phyloP scores from a whole-genome alignment of 2,329 filamentous ascomycete species.

The Orbilia ellipsospora region DNA sequence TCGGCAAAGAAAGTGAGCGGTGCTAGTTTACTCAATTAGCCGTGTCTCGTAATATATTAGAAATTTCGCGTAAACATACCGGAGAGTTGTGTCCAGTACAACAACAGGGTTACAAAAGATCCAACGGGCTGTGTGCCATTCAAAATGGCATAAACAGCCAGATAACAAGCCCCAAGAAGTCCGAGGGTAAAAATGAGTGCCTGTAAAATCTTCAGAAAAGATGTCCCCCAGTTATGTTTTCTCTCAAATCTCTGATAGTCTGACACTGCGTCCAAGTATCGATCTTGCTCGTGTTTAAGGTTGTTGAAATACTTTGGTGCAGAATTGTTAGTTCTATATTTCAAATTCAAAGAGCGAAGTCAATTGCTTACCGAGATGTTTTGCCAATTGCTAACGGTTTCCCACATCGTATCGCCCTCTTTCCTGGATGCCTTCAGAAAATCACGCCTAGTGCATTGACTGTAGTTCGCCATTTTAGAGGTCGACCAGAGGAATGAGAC shows the following conservation, averaged over 20 bases:
- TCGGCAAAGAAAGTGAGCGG: conserved; percentile 68
- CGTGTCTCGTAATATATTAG: conserved; percentile 26
- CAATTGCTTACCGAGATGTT: conserved; percentile 62
- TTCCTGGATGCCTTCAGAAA: conserved; percentile 62
- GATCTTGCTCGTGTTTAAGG: conserved; percentile 67
- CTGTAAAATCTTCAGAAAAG: conserved; percentile 63
- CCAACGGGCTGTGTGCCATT: conserved; percentile 68
- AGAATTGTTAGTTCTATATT: not conserved
- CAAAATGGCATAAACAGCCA: conserved; percentile 69
- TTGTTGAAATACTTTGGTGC: conserved; percentile 68
- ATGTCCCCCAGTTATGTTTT: conserved; percentile 61
- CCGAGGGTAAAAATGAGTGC: conserved; percentile 66
- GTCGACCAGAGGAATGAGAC: conserved; percentile 68
- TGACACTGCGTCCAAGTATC: conserved; percentile 65
- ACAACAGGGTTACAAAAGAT: conserved; percentile 73
- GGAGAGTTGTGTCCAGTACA: conserved; percentile 71
- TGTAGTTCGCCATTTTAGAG: conserved; percentile 61
- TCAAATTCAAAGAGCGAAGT: conserved; percentile 4
- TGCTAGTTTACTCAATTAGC: conserved; percentile 56
- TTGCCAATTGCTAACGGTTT: conserved; percentile 62
- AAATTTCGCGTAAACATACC: conserved; percentile 55
- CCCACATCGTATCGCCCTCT: conserved; percentile 62
- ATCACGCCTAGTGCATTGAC: conserved; percentile 60
- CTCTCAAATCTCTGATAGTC: conserved; percentile 62
- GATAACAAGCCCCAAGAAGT: conserved; percentile 66